phyloP scores from a whole-genome alignment of 2,329 filamentous ascomycete species.

The Aureobasidium mangrovei region DNA sequence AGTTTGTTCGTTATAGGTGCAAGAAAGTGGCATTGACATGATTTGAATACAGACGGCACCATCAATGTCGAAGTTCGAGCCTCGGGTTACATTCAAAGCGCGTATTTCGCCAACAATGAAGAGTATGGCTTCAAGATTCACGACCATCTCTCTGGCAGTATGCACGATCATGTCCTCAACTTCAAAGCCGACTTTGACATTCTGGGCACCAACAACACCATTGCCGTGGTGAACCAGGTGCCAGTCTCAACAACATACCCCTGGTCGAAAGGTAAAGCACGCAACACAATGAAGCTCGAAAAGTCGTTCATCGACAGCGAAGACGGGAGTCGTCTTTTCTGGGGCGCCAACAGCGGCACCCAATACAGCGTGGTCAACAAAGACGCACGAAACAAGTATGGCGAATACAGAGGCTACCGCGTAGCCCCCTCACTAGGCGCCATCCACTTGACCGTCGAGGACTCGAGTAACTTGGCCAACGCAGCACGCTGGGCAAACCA shows the following conservation, averaged over 20 bases:
- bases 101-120: constrained; percentile 37
- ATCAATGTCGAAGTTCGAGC: constrained; percentile 44
- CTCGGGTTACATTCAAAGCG: constrained; percentile 46
- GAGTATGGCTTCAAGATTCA: constrained; percentile 45
- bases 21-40: not conserved
- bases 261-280: constrained; percentile 40
- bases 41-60: constrained; percentile 34
- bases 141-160: constrained; percentile 39
- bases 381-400: constrained; percentile 40
- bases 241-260: constrained; percentile 32
- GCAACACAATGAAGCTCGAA: constrained; percentile 46
- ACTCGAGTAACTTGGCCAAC: constrained; percentile 20
- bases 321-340: constrained; percentile 36
- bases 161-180: constrained; percentile 50
- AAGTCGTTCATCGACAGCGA: constrained; percentile 32
- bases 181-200: constrained; percentile 49
- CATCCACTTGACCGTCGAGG: constrained; percentile 23
- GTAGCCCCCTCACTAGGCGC: constrained; percentile 31
- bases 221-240: constrained; percentile 26
- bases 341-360: constrained; percentile 39
- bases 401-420: constrained; percentile 46
- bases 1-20: not conserved
- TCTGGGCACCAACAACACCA: constrained; percentile 39
- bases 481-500: constrained; percentile 30
- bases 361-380: constrained; percentile 46